Base-by-base conservation (phyloP, 148 eudicot genomes). In the Cornus controversa region DNA sequence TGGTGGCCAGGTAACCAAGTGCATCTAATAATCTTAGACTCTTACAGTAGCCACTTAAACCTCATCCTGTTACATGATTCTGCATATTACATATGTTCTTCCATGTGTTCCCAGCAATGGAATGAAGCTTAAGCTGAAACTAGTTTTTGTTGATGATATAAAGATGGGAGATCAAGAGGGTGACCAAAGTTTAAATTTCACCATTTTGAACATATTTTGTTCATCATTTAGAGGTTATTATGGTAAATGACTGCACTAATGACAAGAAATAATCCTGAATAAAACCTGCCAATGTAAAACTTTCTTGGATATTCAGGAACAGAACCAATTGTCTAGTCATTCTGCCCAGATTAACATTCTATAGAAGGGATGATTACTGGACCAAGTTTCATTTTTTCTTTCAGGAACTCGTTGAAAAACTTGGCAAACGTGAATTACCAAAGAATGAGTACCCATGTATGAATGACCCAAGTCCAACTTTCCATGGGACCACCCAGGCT, bases 401-500 rank as follows among this genome's bases (percentile, higher is more conserved):
- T 77, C 90, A 95, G 99, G 99, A 95, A 71, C 97, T 95, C 63
- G 25, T 95, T 78, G 99, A 95, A 83, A 91, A 95, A 79, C 89
- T 95, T 28, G 77, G 81, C 81, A 91, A 93, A 84, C 92, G 94
- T 31, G 96, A 93, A 82, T 84, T 95, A 79, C 84, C 99, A 45
- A 93, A 84, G 89, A 87, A 89, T 78, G 99, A 95, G 45, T 95
- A 86, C 78, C 93, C 94, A 22, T 93, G 97, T 86, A 90, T 95
- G 99, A 95, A 95, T 86, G 97, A 95, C 72, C 99, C 99, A 57
- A 90, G 94, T 83, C 97, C 92, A 66, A 84, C 93, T 29, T 80
- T 90, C 72, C 97, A 95, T 84, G 96, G 96, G 60, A 77, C 90
- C 67, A 83, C 90, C 31, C 86, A 84, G 81, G 54, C 91, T 78